Evolutionary conservation across 1,284 basidiomycete genomes (phyloP), one percentile per base, ranked within the genome.

Genomic region (Melanopsichium pennsylvanicum): DNA sequence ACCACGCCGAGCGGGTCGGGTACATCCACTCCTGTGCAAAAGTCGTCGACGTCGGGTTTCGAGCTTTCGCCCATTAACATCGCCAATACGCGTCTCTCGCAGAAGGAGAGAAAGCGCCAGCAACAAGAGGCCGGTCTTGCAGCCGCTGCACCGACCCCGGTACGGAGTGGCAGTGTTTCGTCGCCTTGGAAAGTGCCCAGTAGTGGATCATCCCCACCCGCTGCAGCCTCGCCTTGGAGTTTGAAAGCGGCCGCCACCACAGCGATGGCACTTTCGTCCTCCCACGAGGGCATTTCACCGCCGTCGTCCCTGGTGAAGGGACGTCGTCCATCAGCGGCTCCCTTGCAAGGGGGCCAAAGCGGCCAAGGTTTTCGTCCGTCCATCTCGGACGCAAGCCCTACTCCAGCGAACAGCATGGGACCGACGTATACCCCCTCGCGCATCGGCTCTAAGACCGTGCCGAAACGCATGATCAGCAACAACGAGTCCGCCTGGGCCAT

Each of bases 61-160:
- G 62, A 63, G 46, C 31, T 62, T 15, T 47, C 67, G 36, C 52
- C 63, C 13, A 33, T 72, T 36, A 67, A 23, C 35, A 46, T 77
- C 23, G 55, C 67, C n/a, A 48, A 57, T 26, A 45, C 64, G 5
- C 63, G 74, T 22, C 47, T 78, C n/a, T 76, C 75, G 27, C 77
- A 79, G 40, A 75, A 76, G 37, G 76, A 78, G 36, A 58, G 78
- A 16, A 77, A 78, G 59, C 72, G 70, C 26, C 74, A 67, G 45
- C 68, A 70, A 49, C 63, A 68, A 34, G 44, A 47, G 45, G 57
- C 67, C 8, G 57, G 63, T 35, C 42, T 37, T 10, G 55, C 56
- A 9, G 56, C 38, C 6, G 49, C 51, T 9, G 41, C 43, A 37
- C 52, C 56, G 1, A 22, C 52, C 29, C 44, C 32, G 10, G 15